Percentiles rank a stretch among this genome's conserved stretches.
phyloP scores from a whole-genome alignment of 208 protist species.

The Lotmaria passim region DNA sequence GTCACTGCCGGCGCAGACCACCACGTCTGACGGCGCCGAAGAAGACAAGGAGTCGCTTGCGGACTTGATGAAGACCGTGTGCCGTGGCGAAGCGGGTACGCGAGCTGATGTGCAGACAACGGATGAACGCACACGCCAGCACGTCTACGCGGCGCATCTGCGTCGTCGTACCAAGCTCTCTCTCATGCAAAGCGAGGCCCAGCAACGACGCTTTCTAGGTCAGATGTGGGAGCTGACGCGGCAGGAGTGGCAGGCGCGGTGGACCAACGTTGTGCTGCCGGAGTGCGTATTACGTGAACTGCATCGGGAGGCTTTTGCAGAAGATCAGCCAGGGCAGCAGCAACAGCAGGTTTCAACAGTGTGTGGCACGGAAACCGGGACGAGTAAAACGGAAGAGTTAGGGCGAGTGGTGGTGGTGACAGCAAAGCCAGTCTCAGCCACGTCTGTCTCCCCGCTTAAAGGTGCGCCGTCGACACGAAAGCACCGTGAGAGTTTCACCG shows the following conservation, averaged over 20 bases:
- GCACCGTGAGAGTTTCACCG: not conserved
- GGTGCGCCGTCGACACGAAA: not conserved
- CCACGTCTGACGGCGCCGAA: not conserved
- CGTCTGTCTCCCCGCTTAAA: not conserved
- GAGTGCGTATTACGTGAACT: slow-evolving; percentile 25
- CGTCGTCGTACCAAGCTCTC: not conserved
- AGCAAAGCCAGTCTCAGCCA: not conserved
- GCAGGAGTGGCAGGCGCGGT: slow-evolving; percentile 25
- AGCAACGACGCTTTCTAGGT: not conserved
- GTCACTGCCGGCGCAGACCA: not conserved
- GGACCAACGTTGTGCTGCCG: slow-evolving; percentile 18
- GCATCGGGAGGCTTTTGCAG: not conserved
- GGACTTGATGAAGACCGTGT: not conserved
- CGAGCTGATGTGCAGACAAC: not conserved
- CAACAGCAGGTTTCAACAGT: too few relatives aligned
- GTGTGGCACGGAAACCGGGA: too few relatives aligned
- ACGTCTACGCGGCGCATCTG: not conserved
- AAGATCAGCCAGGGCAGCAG: not conserved
- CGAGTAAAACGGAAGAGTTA: not conserved
- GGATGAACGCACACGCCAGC: slow-evolving; percentile 1
- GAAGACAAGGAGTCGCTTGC: not conserved
- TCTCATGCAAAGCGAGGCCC: not conserved
- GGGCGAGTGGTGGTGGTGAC: not conserved
- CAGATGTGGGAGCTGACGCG: slow-evolving; percentile 9
- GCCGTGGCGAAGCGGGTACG: not conserved